Conservation (phyloP, 805 yeast genomes). For the Tetrapisispora fleetii region DNA sequence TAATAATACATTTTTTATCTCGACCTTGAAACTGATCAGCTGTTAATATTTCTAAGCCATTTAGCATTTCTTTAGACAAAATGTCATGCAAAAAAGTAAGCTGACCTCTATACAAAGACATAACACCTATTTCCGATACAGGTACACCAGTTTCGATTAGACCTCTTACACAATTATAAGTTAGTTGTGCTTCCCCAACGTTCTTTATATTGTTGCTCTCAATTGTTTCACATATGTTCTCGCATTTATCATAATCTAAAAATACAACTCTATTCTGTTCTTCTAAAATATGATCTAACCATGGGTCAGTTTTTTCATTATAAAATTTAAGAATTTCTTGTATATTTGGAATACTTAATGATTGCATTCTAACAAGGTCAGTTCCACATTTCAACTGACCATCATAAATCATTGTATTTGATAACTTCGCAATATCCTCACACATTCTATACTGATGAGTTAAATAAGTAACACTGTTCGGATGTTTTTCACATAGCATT, state of each 20-base stretch:
- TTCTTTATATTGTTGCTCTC: slow-evolving; percentile 66
- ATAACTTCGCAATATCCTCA: slow-evolving; percentile 71
- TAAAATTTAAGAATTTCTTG: not conserved
- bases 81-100: slow-evolving; percentile 36
- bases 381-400: slow-evolving; percentile 72
- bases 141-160: slow-evolving; percentile 51
- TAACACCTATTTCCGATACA: slow-evolving; percentile 61
- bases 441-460: slow-evolving; percentile 90
- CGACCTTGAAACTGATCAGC: slow-evolving; percentile 96
- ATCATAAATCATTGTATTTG: slow-evolving; percentile 70
- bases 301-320: slow-evolving; percentile 17
- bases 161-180: slow-evolving; percentile 39
- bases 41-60: slow-evolving; percentile 66
- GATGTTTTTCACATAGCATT: slow-evolving; percentile 59
- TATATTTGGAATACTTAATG: slow-evolving; percentile 37
- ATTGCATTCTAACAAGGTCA: slow-evolving; percentile 48
- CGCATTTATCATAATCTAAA: slow-evolving; percentile 56
- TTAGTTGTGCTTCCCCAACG: slow-evolving; percentile 46
- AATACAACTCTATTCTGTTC: slow-evolving; percentile 59
- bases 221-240: slow-evolving; percentile 47
- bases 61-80: slow-evolving; percentile 17
- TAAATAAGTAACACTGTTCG: slow-evolving; percentile 65
- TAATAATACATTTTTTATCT: slow-evolving; percentile 84
- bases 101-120: slow-evolving; percentile 85
- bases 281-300: slow-evolving; percentile 52